phyloP scores from a whole-genome alignment of 2,329 filamentous ascomycete genomes.

The Aureobasidium sp. region DNA sequence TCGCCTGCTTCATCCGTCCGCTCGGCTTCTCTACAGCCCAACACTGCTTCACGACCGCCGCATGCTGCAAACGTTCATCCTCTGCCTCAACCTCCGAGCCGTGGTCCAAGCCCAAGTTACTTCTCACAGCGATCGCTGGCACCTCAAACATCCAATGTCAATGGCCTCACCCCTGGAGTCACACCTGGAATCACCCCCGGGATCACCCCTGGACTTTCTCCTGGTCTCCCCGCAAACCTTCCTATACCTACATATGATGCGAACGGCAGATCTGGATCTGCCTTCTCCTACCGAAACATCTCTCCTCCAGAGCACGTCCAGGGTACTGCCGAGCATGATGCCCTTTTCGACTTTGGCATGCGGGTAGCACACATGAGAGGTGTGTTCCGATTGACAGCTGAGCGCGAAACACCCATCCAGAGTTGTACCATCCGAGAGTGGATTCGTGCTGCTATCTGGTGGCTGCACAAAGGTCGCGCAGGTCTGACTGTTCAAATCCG shows the following conservation, averaged over 20 bases:
- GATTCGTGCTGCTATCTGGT: slow-evolving; percentile 72
- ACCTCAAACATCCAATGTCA: neutral
- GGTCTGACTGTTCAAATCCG: slow-evolving; percentile 67
- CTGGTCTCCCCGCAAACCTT: neutral
- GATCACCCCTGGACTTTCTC: neutral
- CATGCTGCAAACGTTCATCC: neutral
- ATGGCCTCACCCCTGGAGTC: neutral
- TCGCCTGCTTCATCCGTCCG: neutral
- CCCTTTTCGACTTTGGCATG: slow-evolving; percentile 61
- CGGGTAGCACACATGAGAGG: slow-evolving; percentile 68
- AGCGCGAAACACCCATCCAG: slow-evolving; percentile 61
- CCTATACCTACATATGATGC: neutral
- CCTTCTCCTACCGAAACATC: neutral
- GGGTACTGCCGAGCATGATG: slow-evolving; percentile 49
- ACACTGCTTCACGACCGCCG: neutral
- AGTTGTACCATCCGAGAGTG: slow-evolving; percentile 53
- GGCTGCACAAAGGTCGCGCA: slow-evolving; percentile 77
- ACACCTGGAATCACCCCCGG: neutral
- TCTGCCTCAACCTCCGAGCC: neutral
- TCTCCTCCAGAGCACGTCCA: slow-evolving; percentile 21
- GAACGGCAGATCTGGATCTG: neutral
- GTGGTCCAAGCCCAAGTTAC: neutral
- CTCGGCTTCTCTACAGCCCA: neutral
- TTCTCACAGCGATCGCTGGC: slow-evolving; percentile 5
- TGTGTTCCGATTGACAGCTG: slow-evolving; percentile 70